phyloP scores from a whole-genome alignment of 1,284 basidiomycete genomes.

The Rhodotorula sp. region DNA sequence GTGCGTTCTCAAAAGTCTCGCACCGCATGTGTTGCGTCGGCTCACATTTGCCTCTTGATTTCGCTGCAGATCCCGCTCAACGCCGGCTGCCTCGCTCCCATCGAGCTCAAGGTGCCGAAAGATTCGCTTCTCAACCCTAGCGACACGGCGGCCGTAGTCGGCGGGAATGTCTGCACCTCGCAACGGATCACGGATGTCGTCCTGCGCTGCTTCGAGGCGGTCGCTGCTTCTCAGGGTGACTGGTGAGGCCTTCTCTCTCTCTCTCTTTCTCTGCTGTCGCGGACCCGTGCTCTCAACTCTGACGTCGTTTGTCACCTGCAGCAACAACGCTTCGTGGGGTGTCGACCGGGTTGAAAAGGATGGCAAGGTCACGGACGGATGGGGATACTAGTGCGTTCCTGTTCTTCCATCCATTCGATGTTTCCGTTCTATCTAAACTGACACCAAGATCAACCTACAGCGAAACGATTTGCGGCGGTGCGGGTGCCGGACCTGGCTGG shows the following conservation, averaged over 20 bases:
- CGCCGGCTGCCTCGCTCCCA: conserved; percentile 73
- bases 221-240: conserved; percentile 89
- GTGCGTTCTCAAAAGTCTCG: not conserved
- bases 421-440: not conserved
- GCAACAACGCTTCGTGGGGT: conserved; percentile 86
- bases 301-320: not conserved
- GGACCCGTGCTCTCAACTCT: not conserved
- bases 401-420: not conserved
- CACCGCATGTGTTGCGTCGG: no score
- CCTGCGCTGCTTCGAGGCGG: conserved; percentile 86
- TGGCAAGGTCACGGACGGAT: conserved; percentile 46
- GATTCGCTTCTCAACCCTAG: conserved; percentile 79
- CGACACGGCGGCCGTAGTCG: conserved; percentile 44
- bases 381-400: not conserved
- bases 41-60: no score
- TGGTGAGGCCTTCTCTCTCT: conserved; percentile 39
- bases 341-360: conserved; percentile 69
- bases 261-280: not conserved
- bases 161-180: conserved; percentile 58
- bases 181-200: conserved; percentile 95
- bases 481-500: conserved; percentile 61
- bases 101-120: conserved; percentile 63
- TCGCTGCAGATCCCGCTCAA: conserved; percentile 75
- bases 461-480: conserved; percentile 4
- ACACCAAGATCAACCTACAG: no score